Evolutionary conservation across 2,329 filamentous ascomycete genomes (phyloP), one percentile per base, ranked within the genome.

Genomic region (Neofusicoccum kwambonambiense): DNA sequence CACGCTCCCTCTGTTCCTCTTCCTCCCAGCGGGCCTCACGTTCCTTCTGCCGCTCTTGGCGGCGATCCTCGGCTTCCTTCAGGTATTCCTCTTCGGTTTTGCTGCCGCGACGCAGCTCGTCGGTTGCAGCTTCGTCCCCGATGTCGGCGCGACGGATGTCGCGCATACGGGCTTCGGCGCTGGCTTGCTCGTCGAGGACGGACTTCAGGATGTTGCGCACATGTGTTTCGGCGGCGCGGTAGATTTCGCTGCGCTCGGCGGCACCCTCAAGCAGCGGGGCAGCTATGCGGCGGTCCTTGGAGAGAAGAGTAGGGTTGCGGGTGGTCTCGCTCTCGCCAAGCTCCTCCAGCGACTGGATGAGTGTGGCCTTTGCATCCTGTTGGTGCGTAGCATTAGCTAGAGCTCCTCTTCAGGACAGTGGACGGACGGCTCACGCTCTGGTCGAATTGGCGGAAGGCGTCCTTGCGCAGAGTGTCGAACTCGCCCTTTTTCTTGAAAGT

Each of bases 401-500:
- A 31, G 39, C n/a, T 31, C 27, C 27, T 31, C 27, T 31, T 31
- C 27, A 7, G 13, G 9, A n/a, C 19, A 12, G 6, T 7, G n/a
- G 17, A 12, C 11, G 34, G 17, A 15, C 3, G 27, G 70, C 84
- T 65, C 83, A 92, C 90, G 69, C 87, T 89, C 35, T 86, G 84
- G 72, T 89, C 87, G 69, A 92, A 91, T 65, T 90, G 88, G 51
- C 90, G 86, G 85, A 90, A 92, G 11, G 91, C 84, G 70, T 90
- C 85, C 74, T 92, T 93, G 67, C 91, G 87, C 68, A 93, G 85
- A 13, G 84, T 81, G 77, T 95, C 91, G 73, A 93, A 95, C 65
- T 90, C 90, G 67, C 91, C 91, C 77, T 92, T 92, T 79, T 93
- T 94, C 78, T 93, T 93, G 80, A 93, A 94, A 11, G 86, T 89